Conservation (phyloP, 2,329 filamentous ascomycete genomes). For the Exophiala xenobiotica region DNA sequence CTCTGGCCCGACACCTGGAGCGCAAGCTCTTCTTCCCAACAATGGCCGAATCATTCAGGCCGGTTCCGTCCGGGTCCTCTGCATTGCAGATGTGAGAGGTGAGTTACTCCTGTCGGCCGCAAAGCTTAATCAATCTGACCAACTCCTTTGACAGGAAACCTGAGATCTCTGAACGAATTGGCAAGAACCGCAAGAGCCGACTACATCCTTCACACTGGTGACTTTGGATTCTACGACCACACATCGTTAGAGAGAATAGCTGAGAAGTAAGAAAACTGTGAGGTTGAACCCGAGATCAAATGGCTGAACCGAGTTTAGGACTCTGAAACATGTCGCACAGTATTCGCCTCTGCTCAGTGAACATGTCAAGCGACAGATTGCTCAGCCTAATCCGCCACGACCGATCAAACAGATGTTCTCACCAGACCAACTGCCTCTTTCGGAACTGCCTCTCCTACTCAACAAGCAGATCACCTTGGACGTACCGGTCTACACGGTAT, state of each 20-base stretch:
- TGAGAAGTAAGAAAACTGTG: slow-evolving; percentile 73
- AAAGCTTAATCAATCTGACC: slow-evolving; percentile 3
- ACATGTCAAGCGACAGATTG: slow-evolving; percentile 64
- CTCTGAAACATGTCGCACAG: slow-evolving; percentile 95
- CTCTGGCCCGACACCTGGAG: slow-evolving; percentile 45
- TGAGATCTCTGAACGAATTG: slow-evolving; percentile 92
- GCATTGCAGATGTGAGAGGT: slow-evolving; percentile 54
- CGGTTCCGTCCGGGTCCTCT: slow-evolving; percentile 48
- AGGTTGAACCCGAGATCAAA: neutral
- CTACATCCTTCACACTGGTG: slow-evolving; percentile 97
- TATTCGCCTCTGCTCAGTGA: slow-evolving; percentile 94
- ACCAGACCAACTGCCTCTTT: slow-evolving; percentile 80
- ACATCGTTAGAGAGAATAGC: slow-evolving; percentile 94
- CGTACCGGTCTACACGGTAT: slow-evolving; percentile 96
- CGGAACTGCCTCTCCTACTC: slow-evolving; percentile 85
- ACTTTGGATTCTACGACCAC: slow-evolving; percentile 98
- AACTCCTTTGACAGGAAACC: slow-evolving; percentile 65
- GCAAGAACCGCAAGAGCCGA: slow-evolving; percentile 92
- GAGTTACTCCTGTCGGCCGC: slow-evolving; percentile 21
- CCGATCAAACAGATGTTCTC: slow-evolving; percentile 80
- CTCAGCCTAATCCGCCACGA: slow-evolving; percentile 61
- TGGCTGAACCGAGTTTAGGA: slow-evolving; percentile 55
- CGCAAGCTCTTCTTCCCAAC: slow-evolving; percentile 50
- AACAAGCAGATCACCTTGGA: slow-evolving; percentile 87
- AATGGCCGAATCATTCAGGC: slow-evolving; percentile 51